phyloP scores from a whole-genome alignment of 108 stramenopile genomes.

The Pseudonitzschia multiseries region DNA sequence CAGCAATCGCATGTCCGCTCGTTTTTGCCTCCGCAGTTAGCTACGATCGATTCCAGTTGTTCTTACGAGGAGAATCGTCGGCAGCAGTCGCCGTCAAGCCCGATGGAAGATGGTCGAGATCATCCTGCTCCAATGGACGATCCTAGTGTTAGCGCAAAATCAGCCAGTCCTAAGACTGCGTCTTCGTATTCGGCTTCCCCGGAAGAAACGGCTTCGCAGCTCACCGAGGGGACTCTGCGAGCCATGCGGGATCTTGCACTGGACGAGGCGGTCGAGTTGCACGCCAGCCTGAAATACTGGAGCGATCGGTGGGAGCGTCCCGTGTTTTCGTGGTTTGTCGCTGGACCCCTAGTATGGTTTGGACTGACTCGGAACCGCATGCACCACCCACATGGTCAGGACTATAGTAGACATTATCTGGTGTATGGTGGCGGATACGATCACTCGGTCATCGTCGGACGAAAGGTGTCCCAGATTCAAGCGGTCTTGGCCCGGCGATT shows the following conservation, averaged over 20 bases:
- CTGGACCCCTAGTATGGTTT: conserved; percentile 74
- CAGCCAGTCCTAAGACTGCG: too few relatives aligned
- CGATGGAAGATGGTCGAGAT: not conserved
- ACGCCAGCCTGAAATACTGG: conserved; percentile 72
- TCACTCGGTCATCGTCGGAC: conserved; percentile 59
- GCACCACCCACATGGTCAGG: not conserved
- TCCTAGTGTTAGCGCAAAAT: too few relatives aligned
- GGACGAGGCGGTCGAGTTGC: conserved; percentile 78
- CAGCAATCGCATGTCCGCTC: not conserved
- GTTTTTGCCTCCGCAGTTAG: not conserved
- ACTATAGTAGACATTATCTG: too few relatives aligned
- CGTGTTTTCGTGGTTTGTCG: conserved; percentile 73
- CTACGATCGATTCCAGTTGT: not conserved
- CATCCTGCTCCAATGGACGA: not conserved
- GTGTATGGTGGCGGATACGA: conserved; percentile 45
- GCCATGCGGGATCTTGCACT: conserved; percentile 81
- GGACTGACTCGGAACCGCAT: not conserved
- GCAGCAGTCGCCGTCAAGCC: not conserved
- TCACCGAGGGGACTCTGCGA: conserved; percentile 80
- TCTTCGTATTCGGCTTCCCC: conserved; percentile 11
- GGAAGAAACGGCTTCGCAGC: conserved; percentile 74
- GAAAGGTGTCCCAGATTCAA: conserved; percentile 82
- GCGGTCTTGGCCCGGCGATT: conserved; percentile 80
- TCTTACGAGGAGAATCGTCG: not conserved
- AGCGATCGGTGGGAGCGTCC: conserved; percentile 77